Evolutionary conservation across 1,139 yeast genomes (phyloP).

Genomic region (Candida sanyaensis): DNA sequence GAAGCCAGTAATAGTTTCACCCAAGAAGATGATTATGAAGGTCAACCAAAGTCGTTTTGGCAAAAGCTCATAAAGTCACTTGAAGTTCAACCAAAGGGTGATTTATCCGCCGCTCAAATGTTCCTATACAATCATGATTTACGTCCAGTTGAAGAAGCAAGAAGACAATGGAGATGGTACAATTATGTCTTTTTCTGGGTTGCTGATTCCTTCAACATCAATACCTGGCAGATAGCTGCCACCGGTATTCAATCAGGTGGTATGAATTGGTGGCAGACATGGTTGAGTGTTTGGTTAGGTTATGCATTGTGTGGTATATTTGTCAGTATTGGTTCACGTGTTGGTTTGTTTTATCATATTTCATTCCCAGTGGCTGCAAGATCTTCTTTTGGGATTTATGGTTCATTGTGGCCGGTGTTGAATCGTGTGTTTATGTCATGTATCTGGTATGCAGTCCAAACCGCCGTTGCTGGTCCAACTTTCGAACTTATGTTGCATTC

Average conservation of each 20-base stretch:
- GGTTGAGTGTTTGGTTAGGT: slow-evolving; percentile 84
- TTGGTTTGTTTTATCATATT: slow-evolving; percentile 73
- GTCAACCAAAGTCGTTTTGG: slow-evolving; percentile 9
- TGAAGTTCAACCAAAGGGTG: slow-evolving; percentile 24
- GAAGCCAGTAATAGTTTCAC: background rate
- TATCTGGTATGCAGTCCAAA: slow-evolving; percentile 84
- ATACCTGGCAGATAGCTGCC: slow-evolving; percentile 90
- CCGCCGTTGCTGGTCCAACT: slow-evolving; percentile 82
- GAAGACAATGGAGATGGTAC: slow-evolving; percentile 82
- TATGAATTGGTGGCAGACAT: slow-evolving; percentile 86
- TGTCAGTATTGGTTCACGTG: slow-evolving; percentile 64
- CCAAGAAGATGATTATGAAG: background rate
- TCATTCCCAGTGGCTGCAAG: slow-evolving; percentile 79
- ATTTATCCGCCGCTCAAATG: slow-evolving; percentile 48
- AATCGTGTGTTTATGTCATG: slow-evolving; percentile 83
- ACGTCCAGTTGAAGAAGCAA: slow-evolving; percentile 67
- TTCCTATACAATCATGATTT: slow-evolving; percentile 73
- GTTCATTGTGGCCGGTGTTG: slow-evolving; percentile 77
- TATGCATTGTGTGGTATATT: slow-evolving; percentile 62
- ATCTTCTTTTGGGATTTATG: slow-evolving; percentile 75
- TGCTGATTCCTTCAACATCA: slow-evolving; percentile 84
- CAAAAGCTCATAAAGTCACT: slow-evolving; percentile 9
- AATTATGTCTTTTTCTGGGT: slow-evolving; percentile 83
- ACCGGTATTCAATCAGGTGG: slow-evolving; percentile 72
- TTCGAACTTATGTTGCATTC: slow-evolving; percentile 70